phyloP scores from a whole-genome alignment of 495 filamentous ascomycete genomes.

The Podospora anserina region DNA sequence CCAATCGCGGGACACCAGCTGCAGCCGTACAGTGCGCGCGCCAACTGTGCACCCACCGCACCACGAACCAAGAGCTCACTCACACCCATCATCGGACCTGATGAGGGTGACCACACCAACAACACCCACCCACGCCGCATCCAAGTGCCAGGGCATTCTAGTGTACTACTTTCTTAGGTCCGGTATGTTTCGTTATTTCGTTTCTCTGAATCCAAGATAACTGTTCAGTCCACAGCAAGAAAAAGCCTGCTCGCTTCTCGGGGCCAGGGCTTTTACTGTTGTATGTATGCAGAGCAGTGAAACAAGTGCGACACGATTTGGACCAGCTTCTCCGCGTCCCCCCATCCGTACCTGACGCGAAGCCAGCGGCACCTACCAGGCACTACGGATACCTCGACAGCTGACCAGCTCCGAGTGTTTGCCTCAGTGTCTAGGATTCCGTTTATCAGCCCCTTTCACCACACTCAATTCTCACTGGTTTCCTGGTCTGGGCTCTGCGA shows the following conservation, averaged over 20 bases:
- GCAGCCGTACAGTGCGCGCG: slow-evolving; percentile 12
- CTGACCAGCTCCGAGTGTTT: slow-evolving; percentile 2
- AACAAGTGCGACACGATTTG: slow-evolving; percentile 12
- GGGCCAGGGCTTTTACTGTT: slow-evolving; percentile 1
- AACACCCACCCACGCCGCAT: background rate
- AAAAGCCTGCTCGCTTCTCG: no score
- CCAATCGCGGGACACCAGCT: slow-evolving; percentile 5
- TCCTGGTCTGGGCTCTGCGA: background rate
- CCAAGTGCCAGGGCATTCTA: background rate
- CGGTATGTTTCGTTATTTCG: background rate
- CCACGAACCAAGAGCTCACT: no score
- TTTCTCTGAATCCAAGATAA: background rate
- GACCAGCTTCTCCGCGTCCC: slow-evolving; percentile 8
- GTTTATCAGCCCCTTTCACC: background rate
- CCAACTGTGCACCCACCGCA: slow-evolving; percentile 11
- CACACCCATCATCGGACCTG: no score
- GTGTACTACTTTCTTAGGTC: background rate
- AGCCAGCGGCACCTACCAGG: background rate
- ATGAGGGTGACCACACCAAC: background rate
- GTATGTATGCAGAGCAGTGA: slow-evolving; percentile 2
- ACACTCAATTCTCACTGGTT: no score
- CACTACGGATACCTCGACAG: background rate
- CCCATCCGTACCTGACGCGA: background rate
- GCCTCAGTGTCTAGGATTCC: background rate
- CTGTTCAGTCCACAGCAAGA: background rate